Evolutionary conservation across 106 monocot species (phyloP).

Genomic region (Allium sativum): DNA sequence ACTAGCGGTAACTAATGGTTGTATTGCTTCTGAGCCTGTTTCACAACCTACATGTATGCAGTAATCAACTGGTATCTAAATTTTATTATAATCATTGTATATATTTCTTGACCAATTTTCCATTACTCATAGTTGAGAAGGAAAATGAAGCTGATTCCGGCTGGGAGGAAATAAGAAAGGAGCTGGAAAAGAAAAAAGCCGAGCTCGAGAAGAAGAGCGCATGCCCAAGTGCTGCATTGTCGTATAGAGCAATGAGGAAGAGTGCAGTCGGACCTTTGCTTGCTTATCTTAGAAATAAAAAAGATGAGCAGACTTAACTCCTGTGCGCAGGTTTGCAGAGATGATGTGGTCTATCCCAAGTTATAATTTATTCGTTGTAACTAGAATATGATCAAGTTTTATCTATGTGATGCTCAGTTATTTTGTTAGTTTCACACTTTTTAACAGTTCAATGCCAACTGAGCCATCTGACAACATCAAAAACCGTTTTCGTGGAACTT

Average conservation of each 20-base stretch:
- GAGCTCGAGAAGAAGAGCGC: slow-evolving; percentile 12
- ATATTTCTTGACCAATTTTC: neutral
- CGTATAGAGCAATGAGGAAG: slow-evolving; percentile 29
- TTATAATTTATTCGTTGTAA: too few species aligned
- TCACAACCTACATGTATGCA: slow-evolving; percentile 1
- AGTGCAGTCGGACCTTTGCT: slow-evolving; percentile 43
- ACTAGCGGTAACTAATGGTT: neutral
- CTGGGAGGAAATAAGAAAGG: slow-evolving; percentile 40
- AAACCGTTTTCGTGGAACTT: too few species aligned
- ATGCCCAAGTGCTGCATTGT: slow-evolving; percentile 28
- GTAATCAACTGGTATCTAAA: neutral
- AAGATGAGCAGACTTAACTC: neutral
- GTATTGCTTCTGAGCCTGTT: neutral
- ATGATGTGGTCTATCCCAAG: too few species aligned
- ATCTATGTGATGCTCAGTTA: too few species aligned
- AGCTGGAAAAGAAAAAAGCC: slow-evolving; percentile 21
- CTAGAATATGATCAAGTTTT: too few species aligned
- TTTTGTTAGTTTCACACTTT: too few species aligned
- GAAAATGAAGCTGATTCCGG: neutral
- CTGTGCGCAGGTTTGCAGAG: too few species aligned
- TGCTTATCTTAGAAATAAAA: slow-evolving; percentile 26
- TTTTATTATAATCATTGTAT: neutral
- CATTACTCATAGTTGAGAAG: neutral
- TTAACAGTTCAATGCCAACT: too few species aligned
- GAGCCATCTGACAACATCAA: too few species aligned